A percentile compares a stretch with the other conserved stretches of the same genome.
Conservation (phyloP, 345 rosid genomes). For the Xanthoceras sorbifolium region DNA sequence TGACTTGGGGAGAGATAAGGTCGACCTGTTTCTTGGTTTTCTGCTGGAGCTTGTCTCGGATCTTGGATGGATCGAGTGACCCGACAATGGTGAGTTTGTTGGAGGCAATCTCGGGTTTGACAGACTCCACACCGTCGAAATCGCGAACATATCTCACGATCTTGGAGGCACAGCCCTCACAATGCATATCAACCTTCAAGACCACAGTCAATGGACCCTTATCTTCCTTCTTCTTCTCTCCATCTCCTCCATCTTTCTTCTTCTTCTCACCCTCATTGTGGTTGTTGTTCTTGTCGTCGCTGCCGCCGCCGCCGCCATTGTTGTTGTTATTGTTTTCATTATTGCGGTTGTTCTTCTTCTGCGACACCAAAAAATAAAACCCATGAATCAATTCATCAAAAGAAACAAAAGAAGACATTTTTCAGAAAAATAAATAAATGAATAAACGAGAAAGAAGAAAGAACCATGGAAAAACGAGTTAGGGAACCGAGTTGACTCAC, state of each 20-base stretch:
- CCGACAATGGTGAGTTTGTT: conserved; percentile 69
- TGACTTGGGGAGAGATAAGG: conserved; percentile 73
- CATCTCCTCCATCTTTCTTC: conserved; percentile 26
- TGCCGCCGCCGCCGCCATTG: not conserved
- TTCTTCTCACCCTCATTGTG: conserved; percentile 30
- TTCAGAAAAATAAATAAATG: not conserved
- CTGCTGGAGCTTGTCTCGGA: conserved; percentile 44
- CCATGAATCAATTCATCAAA: not conserved
- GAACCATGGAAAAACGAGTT: not conserved
- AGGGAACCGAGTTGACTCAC: conserved; percentile 24
- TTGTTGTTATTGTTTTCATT: not conserved
- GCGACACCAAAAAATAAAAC: not conserved
- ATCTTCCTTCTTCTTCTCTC: conserved; percentile 29
- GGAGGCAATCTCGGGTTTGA: conserved; percentile 46
- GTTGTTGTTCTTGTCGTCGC: no score
- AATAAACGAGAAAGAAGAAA: not conserved
- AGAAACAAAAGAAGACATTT: not conserved
- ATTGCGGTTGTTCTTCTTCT: conserved; percentile 24
- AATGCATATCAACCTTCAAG: conserved; percentile 76
- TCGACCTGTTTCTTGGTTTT: conserved; percentile 68
- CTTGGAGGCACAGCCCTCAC: conserved; percentile 74
- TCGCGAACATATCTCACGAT: conserved; percentile 46
- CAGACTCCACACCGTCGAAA: conserved; percentile 60
- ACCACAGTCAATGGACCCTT: conserved; percentile 41
- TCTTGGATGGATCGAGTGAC: conserved; percentile 59